phyloP scores from a whole-genome alignment of 75 land plant genomes.

The Sequoia sempervirens region DNA sequence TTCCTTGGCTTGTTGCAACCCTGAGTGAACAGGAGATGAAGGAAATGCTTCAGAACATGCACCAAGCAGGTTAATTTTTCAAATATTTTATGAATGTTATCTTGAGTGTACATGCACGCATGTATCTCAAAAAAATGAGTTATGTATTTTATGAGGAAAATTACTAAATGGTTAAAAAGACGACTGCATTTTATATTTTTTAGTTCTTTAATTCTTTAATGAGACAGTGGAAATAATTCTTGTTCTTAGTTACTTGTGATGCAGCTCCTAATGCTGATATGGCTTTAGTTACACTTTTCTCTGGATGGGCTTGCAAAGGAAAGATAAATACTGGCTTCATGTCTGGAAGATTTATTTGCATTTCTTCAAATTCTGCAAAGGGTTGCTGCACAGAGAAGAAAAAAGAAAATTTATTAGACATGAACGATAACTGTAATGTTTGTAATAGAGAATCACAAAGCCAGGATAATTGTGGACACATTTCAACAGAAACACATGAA shows the following conservation, averaged over 20 bases:
- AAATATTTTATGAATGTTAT: neutral
- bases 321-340: constrained; percentile 21
- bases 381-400: constrained; percentile 15
- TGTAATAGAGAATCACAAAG: constrained; percentile 10
- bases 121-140: neutral
- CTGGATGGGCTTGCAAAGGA: constrained; percentile 62
- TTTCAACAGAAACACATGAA: constrained; percentile 11
- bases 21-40: constrained; percentile 54
- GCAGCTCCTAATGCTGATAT: constrained; percentile 35
- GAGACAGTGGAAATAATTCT: neutral
- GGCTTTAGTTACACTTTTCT: constrained; percentile 45
- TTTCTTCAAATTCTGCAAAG: constrained; percentile 14
- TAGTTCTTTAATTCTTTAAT: neutral
- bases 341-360: constrained; percentile 26
- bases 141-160: neutral
- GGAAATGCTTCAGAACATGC: constrained; percentile 40
- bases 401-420: constrained; percentile 2
- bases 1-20: constrained; percentile 62
- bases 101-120: neutral
- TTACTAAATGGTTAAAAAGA: neutral
- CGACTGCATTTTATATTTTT: neutral
- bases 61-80: constrained; percentile 35
- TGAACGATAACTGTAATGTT: constrained; percentile 2
- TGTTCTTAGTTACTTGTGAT: neutral
- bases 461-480: constrained; percentile 15